Evolutionary conservation across 768 basidiomycete genomes (phyloP), one percentile per base, ranked within the genome.

Genomic region (Tricholoma sp.): DNA sequence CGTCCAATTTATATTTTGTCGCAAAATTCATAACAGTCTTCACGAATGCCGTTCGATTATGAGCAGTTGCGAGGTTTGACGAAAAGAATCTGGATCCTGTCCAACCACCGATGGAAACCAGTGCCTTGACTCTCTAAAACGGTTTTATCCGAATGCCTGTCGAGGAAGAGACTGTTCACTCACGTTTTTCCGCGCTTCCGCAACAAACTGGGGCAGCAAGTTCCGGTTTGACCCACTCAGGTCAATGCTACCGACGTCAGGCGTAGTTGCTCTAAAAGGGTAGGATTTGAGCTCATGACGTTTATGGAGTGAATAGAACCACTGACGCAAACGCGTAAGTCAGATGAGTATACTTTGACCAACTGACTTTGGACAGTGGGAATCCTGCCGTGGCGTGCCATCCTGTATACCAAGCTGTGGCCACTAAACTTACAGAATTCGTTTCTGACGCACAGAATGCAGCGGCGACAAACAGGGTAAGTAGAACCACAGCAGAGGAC

Each of bases 301-400:
- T 9, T 9, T 4, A 37, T 37, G 9, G 6, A 45, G 51, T 43
- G 18, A 54, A 27, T 18, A 12, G 52, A 46, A 49, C 35, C 50
- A 80, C 84, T 71, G 66, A 81, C 86, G 84, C 88, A 60, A 89
- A 89, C 3, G 89, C 79, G 69, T 86, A 91, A 10, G 82, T 81
- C 60, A 88, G 68, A 54, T 82, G 76, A 2, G 81, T 89, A 70
- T 89, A 91, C 70, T 79, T 80, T 4, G 67, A 65, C 89, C 89
- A 91, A 57, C 74, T 76, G 62, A 91, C 76, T 41, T 79, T 73
- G 22, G 75, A 71, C 24, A 85, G 73, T 0, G 80, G 72, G 62
- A 83, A 85, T 0, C 71, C 72, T 31, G 69, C 61, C 5, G 67
- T 69, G 22, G 79, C 68, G 65, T 86, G 83, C 83, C 83, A 91